Base-by-base conservation (phyloP, 805 yeast species). In the Metschnikowia kofuensis region DNA sequence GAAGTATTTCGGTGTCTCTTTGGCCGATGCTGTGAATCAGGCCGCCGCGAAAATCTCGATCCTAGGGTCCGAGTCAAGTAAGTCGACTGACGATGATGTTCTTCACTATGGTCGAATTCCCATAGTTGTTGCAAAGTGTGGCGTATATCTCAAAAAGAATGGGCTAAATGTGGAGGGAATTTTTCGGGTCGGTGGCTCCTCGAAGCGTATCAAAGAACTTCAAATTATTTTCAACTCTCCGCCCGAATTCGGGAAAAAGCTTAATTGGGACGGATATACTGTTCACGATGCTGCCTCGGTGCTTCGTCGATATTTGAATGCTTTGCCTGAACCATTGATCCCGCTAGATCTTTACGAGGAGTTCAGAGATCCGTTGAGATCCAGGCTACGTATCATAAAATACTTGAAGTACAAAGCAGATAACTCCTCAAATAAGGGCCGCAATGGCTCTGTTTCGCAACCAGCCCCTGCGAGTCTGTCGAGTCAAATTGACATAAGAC, bases 261-360 rank as follows among this genome's bases (percentile, higher is more conserved):
- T 91, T 40, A 80, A 79, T 56, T 94, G 98, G 99, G 90, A 88
- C 42, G 92, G 96, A 0, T 94, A 82, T 68, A 89, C 90, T 0
- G 97, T 92, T 11, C 99, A 94, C 69, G 99, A 94, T 67, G 97
- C 97, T 1, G 96, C 98, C 1, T 87, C 94, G 15, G 75, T 94
- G 21, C 78, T 94, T 49, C 78, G 98, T 63, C 75, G 99, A 48
- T 94, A 80, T 64, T 75, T 94, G 53, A 89, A 90, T 61, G 84
- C 89, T 40, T 76, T 94, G 48, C 95, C 96, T 0, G 98, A 94
- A 61, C 98, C 98, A 0, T 75, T 94, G 48, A 83, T 94, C 16
- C 97, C 98, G 0, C 71, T 89, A 34, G 77, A 77, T 4, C 68
- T 82, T 51, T 94, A 92, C 65, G 89, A 87, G 56, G 73, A 74